Base-by-base conservation (phyloP, 352 stramenopile genomes). In the Pythium brachiatum region DNA sequence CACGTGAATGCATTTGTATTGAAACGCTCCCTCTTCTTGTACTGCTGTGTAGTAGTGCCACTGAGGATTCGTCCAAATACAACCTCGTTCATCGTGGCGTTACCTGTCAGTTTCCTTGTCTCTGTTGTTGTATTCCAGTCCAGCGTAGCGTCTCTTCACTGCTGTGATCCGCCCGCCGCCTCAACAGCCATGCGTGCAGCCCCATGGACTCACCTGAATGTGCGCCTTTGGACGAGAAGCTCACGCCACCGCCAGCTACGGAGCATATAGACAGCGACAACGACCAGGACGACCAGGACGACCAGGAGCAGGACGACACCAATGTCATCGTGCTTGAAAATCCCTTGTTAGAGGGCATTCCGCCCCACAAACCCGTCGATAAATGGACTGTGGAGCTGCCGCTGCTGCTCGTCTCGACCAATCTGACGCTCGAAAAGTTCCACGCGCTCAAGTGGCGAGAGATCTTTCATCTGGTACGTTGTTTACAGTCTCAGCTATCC, bases 381-480 rank as follows among this genome's bases (percentile, higher is more conserved):
- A 63, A 67, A 50, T 73, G 66, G 66, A 34, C 51, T 8, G 53
- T 73, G 21, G 48, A 68, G 15, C 25, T 68, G 15, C 56, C 56
- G 15, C 43, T 29, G 9, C 44, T 73, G 50, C 60, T 73, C 36
- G 51, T 53, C 25, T 73, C 66, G 32, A 73, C 66, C 32, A 86
- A 78, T 62, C 53, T 72, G 20, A 84, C 80, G 20, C 68, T 92
- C 16, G 79, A 90, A 66, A 73, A 69, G 20, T 89, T 89, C 44
- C 78, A 89, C 50, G 25, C 67, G 21, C 73, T 78, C 47, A 92
- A 87, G 55, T 92, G 83, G 83, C 66, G 59, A 16, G 83, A 92
- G 59, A 70, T 83, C 18, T 72, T 68, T 18, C 71, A 70, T 3
- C 51, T 92, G 64, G 79, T 86, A 67, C 34, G 69, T 61, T 26